Base-by-base conservation (phyloP, 208 protist genomes). In the Acanthamoeba divionensis region DNA sequence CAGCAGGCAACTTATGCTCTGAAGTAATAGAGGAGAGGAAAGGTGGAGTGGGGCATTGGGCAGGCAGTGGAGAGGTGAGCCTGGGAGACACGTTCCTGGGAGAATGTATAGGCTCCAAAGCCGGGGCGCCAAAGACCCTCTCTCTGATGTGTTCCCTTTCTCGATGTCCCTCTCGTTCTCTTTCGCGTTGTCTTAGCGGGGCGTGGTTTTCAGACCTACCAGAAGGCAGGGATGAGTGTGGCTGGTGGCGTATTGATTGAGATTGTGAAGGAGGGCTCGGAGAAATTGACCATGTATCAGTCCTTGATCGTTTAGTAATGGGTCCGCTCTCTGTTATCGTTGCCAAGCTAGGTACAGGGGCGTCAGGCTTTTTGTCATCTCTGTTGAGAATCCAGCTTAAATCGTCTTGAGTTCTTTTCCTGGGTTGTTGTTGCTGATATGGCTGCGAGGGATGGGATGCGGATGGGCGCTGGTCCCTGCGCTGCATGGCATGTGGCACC, bases 371-470 rank as follows among this genome's bases (percentile, higher is more conserved):
- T 5, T 44, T 44, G 48, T 80, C 60, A 24, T 80, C 71, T 12
- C 71, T n/a, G 47, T 80, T 80, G 10, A 80, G 71, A 24, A 80
- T 80, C 71, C 71, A 80, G n/a, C 60, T 50, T 50, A 80, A 26
- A 33, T 80, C 71, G 7, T 44, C 71, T 26, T 18, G 26, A 44
- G 45, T 44, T 80, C 71, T 44, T 33, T 80, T 75, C 8, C 45
- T 44, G 44, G 67, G 48, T 47, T 52, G 67, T n/a, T 57, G n/a
- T 57, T 24, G 15, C 15, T 57, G 18, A 57, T 57, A 24, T 6
- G 66, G 66, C 50, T 9, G 8, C 29, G 33, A 7, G 18, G 6
- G 66, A 47, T 26, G 66, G 10, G 9, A 7, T 6, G 66, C 31
- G 66, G 21, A 9, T 13, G 5, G 21, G 29, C 36, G 9, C 18